Conservation (phyloP, 805 yeast species). For the Wickerhamiella siamensis region DNA sequence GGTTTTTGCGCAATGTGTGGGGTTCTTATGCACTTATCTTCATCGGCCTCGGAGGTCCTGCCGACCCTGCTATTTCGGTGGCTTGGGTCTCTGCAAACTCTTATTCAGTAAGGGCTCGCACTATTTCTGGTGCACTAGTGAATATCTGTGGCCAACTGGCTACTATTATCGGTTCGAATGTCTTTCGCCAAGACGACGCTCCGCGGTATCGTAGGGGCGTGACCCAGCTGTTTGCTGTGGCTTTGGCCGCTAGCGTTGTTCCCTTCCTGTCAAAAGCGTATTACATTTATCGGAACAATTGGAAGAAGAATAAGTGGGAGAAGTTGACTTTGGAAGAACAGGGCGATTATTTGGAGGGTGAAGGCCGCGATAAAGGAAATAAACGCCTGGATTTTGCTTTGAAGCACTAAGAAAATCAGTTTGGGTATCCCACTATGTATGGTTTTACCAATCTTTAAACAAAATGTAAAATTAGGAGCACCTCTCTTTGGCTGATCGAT, state of each 20-base stretch:
- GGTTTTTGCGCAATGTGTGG: conserved; percentile 18
- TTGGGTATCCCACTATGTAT: no score
- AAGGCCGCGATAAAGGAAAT: conserved; percentile 40
- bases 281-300: conserved; percentile 22
- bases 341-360: conserved; percentile 31
- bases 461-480: no score
- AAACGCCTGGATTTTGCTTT: conserved; percentile 45
- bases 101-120: conserved; percentile 46
- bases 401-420: no score
- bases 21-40: conserved; percentile 21
- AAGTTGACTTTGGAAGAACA: conserved; percentile 36
- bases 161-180: conserved; percentile 37
- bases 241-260: conserved; percentile 12
- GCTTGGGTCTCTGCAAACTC: conserved; percentile 48
- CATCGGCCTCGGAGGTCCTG: conserved; percentile 20
- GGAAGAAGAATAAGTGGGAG: conserved; percentile 36
- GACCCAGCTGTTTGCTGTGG: conserved; percentile 18
- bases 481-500: no score
- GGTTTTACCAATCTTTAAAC: no score
- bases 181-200: conserved; percentile 42
- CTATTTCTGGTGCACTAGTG: conserved; percentile 50
- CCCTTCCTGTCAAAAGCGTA: conserved; percentile 21
- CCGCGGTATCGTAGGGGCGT: conserved; percentile 53
- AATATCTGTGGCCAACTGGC: conserved; percentile 53
- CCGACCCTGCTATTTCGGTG: conserved; percentile 14